Conservation (phyloP, 495 filamentous ascomycete genomes). For the Penicillium subrubescens region DNA sequence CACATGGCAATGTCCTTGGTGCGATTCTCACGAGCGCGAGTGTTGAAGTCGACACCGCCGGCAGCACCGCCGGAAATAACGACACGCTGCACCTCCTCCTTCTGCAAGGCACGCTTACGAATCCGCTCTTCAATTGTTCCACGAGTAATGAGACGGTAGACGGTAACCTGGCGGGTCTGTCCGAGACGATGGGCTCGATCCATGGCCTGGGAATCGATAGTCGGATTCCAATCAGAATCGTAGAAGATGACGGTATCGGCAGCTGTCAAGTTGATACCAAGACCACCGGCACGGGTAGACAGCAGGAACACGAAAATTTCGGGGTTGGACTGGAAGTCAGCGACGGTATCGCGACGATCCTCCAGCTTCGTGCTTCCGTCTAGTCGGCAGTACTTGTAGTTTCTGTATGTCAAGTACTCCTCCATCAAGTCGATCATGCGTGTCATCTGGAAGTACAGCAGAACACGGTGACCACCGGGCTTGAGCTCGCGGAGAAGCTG, state of each 20-base stretch:
- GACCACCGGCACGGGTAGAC: slow-evolving; percentile 92
- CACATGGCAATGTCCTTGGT: slow-evolving; percentile 97
- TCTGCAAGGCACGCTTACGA: slow-evolving; percentile 94
- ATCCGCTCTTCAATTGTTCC: slow-evolving; percentile 99
- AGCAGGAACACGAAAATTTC: slow-evolving; percentile 97
- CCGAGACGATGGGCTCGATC: slow-evolving; percentile 97
- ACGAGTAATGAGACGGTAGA: slow-evolving; percentile 95
- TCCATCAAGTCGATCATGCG: slow-evolving; percentile 99
- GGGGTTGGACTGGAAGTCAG: slow-evolving; percentile 89
- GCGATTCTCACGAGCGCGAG: slow-evolving; percentile 82
- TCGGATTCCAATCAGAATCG: slow-evolving; percentile 99
- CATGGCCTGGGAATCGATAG: slow-evolving; percentile 98
- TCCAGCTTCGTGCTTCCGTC: slow-evolving; percentile 98
- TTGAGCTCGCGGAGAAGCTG: slow-evolving; percentile 85
- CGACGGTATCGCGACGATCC: slow-evolving; percentile 93
- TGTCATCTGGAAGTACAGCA: slow-evolving; percentile 99
- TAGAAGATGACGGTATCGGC: slow-evolving; percentile 98
- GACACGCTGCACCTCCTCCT: slow-evolving; percentile 98
- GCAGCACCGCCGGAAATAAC: slow-evolving; percentile 91
- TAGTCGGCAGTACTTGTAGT: slow-evolving; percentile 96
- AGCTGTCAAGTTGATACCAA: slow-evolving; percentile 95
- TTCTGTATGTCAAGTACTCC: slow-evolving; percentile 96
- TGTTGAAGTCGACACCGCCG: slow-evolving; percentile 89
- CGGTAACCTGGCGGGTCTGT: slow-evolving; percentile 93
- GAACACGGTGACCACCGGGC: slow-evolving; percentile 87